Conservation (phyloP, 352 stramenopile genomes). For the Aphanomyces invadans region DNA sequence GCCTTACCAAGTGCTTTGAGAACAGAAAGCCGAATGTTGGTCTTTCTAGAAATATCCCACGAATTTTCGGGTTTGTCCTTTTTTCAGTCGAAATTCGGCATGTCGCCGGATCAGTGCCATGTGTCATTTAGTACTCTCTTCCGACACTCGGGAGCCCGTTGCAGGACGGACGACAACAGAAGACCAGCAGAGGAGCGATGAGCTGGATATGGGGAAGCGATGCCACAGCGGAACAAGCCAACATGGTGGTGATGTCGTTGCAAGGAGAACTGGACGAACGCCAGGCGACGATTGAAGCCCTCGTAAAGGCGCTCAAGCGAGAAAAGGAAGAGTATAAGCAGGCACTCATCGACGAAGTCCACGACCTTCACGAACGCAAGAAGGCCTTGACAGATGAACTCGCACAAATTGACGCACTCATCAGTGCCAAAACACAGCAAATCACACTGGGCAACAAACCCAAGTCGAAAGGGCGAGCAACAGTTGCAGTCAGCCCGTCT, state of each 20-base stretch:
- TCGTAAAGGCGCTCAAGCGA: constrained; percentile 59
- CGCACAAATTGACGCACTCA: constrained; percentile 40
- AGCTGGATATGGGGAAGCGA: constrained; percentile 75
- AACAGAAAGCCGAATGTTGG: not conserved
- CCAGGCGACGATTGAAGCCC: constrained; percentile 68
- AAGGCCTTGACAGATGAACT: constrained; percentile 38
- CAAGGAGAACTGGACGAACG: constrained; percentile 76
- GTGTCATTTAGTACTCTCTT: constrained; percentile 8
- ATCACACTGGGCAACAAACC: constrained; percentile 32
- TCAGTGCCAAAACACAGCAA: constrained; percentile 49
- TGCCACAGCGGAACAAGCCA: constrained; percentile 76
- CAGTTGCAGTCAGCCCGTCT: not conserved
- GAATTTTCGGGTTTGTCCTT: too few relatives aligned
- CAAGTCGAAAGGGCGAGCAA: constrained; percentile 28
- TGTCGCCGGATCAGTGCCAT: too few relatives aligned
- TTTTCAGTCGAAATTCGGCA: not conserved
- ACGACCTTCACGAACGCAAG: constrained; percentile 53
- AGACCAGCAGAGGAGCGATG: constrained; percentile 33
- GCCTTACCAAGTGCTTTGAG: not conserved
- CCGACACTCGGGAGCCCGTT: not conserved
- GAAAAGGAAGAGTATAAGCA: constrained; percentile 67
- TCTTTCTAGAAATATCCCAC: not conserved
- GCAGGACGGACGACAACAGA: too few relatives aligned
- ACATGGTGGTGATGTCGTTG: constrained; percentile 74
- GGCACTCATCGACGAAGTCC: constrained; percentile 51